Percentiles rank a stretch among this genome's conserved stretches.
These are phyloP conservation scores for Aechmea fasciata DNA, from an alignment of 176 grass and related monocot species.

Conservation along the genomic window DNA sequence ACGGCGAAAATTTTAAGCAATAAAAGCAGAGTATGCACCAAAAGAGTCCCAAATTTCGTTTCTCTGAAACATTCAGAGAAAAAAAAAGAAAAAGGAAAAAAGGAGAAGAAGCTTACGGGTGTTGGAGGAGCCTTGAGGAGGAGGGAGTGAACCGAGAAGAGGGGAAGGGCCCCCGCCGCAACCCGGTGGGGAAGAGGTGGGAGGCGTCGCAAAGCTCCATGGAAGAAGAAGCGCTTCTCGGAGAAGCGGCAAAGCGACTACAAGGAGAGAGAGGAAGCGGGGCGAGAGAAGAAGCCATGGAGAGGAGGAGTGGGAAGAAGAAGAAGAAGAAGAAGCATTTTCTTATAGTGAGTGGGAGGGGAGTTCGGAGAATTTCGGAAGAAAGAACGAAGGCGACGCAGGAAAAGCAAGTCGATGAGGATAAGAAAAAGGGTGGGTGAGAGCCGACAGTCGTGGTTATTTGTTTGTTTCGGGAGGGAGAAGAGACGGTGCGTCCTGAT, in stretches of 20 bases:
- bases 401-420: too few species aligned
- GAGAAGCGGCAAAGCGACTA: slow-evolving; percentile 9
- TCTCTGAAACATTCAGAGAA: too few species aligned
- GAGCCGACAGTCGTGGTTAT: too few species aligned
- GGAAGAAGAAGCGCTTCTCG: not conserved
- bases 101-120: slow-evolving; percentile 3
- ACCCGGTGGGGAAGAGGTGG: not conserved
- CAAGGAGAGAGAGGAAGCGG: not conserved
- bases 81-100: too few species aligned
- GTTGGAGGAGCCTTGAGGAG: not conserved
- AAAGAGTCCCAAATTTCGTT: not conserved
- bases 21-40: not conserved
- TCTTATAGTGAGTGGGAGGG: not conserved
- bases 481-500: too few species aligned
- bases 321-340: not conserved
- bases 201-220: slow-evolving; percentile 25
- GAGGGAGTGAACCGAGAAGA: not conserved
- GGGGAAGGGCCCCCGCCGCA: not conserved
- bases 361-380: not conserved
- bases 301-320: not conserved
- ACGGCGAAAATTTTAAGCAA: not conserved
- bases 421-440: too few species aligned
- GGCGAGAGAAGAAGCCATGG: not conserved
- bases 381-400: not conserved
- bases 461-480: too few species aligned